A percentile compares a stretch with the other conserved stretches of the same genome.
Evolutionary conservation across 1,139 yeast species (phyloP).

Genomic region (Saccharomycopsis hybrid): DNA sequence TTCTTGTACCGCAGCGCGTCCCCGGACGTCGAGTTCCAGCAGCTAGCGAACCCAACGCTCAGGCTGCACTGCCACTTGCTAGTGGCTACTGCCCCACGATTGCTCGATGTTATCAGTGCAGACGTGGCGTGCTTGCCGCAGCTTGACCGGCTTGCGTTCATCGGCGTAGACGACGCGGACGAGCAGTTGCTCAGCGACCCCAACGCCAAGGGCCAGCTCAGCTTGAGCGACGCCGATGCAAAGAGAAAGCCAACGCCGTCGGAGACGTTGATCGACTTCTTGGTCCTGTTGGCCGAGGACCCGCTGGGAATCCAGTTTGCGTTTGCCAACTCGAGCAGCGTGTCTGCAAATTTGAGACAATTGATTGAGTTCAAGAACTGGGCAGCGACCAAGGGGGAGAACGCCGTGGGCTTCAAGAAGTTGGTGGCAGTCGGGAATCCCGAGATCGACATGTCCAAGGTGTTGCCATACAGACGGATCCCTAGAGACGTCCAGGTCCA

Average conservation of each 20-base stretch:
- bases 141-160: not conserved
- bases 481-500: not conserved
- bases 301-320: not conserved
- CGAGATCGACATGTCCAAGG: not conserved
- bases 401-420: not conserved
- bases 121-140: not conserved
- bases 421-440: not conserved
- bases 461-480: not conserved
- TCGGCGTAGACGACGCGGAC: slow-evolving; percentile 6
- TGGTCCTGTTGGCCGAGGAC: not conserved
- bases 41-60: too few relatives aligned
- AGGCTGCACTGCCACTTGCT: not conserved
- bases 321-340: not conserved
- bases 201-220: too few relatives aligned
- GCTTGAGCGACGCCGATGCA: not conserved
- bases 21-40: not conserved
- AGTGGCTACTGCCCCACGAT: slow-evolving; percentile 1
- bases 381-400: too few relatives aligned
- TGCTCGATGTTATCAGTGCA: not conserved
- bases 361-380: not conserved
- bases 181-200: too few relatives aligned
- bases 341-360: not conserved
- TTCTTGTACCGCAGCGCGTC: slow-evolving; percentile 1
- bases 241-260: not conserved
- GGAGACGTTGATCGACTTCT: not conserved